A percentile compares a stretch with the other conserved stretches of the same genome.
Conservation (phyloP, 257 asterid genomes). For the Fraxinus excelsior region DNA sequence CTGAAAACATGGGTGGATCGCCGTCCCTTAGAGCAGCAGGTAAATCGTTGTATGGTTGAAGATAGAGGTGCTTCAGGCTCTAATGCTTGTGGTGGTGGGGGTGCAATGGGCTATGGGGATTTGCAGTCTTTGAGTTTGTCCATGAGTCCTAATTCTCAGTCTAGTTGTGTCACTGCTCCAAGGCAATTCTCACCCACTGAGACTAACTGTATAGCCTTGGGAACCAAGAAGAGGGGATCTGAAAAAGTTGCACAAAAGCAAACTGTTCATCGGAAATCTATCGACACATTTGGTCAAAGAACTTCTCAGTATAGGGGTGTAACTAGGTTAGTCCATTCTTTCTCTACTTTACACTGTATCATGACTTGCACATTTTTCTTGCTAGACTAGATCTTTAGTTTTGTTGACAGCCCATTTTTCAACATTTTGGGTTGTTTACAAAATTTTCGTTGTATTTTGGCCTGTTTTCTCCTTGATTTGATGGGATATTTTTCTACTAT, state of each 20-base stretch:
- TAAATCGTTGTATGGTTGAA: constrained; percentile 19
- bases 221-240: constrained; percentile 58
- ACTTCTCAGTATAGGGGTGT: constrained; percentile 98
- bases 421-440: constrained; percentile 35
- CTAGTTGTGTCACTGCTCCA: constrained; percentile 73
- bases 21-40: constrained; percentile 44
- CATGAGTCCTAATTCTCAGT: constrained; percentile 85
- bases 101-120: constrained; percentile 38
- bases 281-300: constrained; percentile 93
- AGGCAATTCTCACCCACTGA: constrained; percentile 57
- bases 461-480: background rate
- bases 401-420: constrained; percentile 21
- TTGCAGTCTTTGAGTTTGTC: constrained; percentile 66
- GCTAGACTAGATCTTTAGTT: background rate
- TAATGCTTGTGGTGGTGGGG: too few relatives aligned
- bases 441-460: background rate
- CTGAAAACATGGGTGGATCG: constrained; percentile 56
- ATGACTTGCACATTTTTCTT: constrained; percentile 1
- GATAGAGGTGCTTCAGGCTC: constrained; percentile 17
- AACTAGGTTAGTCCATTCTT: constrained; percentile 53
- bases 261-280: constrained; percentile 87
- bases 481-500: constrained; percentile 1
- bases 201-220: constrained; percentile 38
- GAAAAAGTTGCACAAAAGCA: constrained; percentile 48
- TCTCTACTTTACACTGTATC: background rate